Conservation (phyloP, 768 basidiomycete species). For the Pleurotus eryngii region DNA sequence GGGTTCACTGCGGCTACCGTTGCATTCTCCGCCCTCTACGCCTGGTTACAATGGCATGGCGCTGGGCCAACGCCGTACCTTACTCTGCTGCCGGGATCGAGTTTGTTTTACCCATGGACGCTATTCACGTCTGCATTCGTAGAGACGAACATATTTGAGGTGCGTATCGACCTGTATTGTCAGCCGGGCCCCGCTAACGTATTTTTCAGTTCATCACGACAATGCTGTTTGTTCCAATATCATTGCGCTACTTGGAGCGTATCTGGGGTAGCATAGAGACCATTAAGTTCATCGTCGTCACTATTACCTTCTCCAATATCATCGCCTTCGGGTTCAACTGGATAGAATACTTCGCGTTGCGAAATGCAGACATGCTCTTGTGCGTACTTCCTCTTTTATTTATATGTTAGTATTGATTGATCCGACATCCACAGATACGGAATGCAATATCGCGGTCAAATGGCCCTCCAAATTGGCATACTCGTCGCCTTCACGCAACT, state of each 20-base stretch:
- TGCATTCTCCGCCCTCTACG: constrained; percentile 55
- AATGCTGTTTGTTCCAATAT: constrained; percentile 73
- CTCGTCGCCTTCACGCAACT: constrained; percentile 97
- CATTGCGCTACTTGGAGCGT: constrained; percentile 87
- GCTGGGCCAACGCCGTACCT: constrained; percentile 57
- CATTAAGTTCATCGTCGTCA: constrained; percentile 79
- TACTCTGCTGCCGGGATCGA: constrained; percentile 76
- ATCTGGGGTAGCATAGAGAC: constrained; percentile 91
- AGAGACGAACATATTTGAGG: constrained; percentile 82
- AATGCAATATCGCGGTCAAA: constrained; percentile 89
- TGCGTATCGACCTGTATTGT: constrained; percentile 32
- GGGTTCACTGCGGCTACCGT: constrained; percentile 62
- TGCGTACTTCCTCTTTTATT: constrained; percentile 35
- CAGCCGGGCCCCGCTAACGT: constrained; percentile 8
- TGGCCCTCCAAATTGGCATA: constrained; percentile 83
- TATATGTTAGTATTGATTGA: constrained; percentile 12
- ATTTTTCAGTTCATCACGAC: constrained; percentile 67
- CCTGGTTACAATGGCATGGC: constrained; percentile 60
- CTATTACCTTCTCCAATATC: constrained; percentile 78
- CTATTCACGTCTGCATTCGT: constrained; percentile 86
- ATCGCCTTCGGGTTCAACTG: constrained; percentile 88
- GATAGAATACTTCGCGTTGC: constrained; percentile 75
- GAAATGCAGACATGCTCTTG: constrained; percentile 74
- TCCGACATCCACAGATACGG: constrained; percentile 56
- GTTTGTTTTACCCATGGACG: constrained; percentile 89